phyloP scores from a whole-genome alignment of 2,329 filamentous ascomycete genomes.

The Teratosphaeria gauchensis region DNA sequence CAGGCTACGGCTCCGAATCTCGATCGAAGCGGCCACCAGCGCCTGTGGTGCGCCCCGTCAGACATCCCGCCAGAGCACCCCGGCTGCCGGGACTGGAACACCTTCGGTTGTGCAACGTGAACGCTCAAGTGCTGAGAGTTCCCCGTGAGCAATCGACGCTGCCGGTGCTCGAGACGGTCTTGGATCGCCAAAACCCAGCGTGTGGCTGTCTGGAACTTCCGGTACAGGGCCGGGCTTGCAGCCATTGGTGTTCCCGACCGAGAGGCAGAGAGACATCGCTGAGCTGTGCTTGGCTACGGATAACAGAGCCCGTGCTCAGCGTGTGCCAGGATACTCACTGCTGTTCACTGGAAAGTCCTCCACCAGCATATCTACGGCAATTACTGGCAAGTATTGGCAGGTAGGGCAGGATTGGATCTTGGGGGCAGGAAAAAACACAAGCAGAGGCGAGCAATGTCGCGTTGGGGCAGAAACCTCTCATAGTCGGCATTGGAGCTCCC shows the following conservation, averaged over 20 bases:
- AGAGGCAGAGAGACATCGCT: not conserved
- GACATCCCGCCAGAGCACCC: not conserved
- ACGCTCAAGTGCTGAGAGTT: not conserved
- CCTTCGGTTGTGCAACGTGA: not conserved
- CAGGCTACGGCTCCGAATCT: not conserved
- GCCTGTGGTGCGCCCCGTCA: not conserved
- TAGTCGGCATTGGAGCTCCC: not conserved
- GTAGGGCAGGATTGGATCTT: not conserved
- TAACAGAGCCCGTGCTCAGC: not conserved
- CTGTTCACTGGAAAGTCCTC: not conserved
- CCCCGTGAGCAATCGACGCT: not conserved
- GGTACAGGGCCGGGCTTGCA: not conserved
- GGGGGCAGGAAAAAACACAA: not conserved
- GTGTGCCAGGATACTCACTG: not conserved
- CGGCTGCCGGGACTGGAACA: not conserved
- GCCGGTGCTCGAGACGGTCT: not conserved
- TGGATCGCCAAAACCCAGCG: not conserved
- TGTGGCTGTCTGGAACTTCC: not conserved
- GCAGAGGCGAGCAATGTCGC: not conserved
- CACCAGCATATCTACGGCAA: not conserved
- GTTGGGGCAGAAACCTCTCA: not conserved
- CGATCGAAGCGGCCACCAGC: not conserved
- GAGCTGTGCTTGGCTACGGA: not conserved
- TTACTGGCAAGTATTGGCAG: not conserved
- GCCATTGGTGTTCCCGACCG: not conserved